Conservation (phyloP, 1,284 basidiomycete genomes). For the Pyrrhoderma lamaoense region DNA sequence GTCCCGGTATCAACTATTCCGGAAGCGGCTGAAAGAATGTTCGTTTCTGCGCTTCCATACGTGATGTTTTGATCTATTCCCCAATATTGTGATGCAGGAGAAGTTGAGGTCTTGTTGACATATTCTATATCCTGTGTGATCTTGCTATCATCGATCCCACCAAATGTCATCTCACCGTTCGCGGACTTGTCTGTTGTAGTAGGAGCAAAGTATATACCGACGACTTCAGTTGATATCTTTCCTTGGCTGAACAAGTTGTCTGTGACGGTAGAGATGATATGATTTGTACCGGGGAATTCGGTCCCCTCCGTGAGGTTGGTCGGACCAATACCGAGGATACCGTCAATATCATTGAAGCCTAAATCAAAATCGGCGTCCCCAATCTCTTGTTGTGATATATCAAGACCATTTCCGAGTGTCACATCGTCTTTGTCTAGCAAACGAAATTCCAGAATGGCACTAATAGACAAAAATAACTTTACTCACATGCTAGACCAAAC, state of each 20-base stretch:
- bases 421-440: no score
- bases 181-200: not conserved
- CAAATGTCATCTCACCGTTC: slow-evolving; percentile 18
- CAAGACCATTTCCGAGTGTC: slow-evolving; percentile 27
- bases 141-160: slow-evolving; percentile 15
- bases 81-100: slow-evolving; percentile 28
- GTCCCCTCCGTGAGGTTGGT: slow-evolving; percentile 24
- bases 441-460: no score
- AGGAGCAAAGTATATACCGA: slow-evolving; percentile 13
- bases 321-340: slow-evolving; percentile 44
- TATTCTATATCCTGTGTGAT: slow-evolving; percentile 12
- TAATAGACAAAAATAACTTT: slow-evolving; percentile 8
- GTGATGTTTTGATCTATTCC: slow-evolving; percentile 28
- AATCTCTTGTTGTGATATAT: slow-evolving; percentile 42
- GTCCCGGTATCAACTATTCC: slow-evolving; percentile 24
- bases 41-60: slow-evolving; percentile 20
- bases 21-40: not conserved
- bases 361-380: slow-evolving; percentile 41
- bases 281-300: slow-evolving; percentile 4
- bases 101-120: slow-evolving; percentile 16
- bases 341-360: slow-evolving; percentile 38
- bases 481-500: slow-evolving; percentile 14
- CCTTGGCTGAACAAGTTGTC: slow-evolving; percentile 18
- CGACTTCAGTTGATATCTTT: slow-evolving; percentile 4
- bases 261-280: slow-evolving; percentile 16